Percentiles rank a stretch among this genome's conserved stretches.
These are phyloP conservation scores for Phaffia rhodozyma DNA, from an alignment of 1,284 basidiomycete species.

Conservation along the genomic window DNA sequence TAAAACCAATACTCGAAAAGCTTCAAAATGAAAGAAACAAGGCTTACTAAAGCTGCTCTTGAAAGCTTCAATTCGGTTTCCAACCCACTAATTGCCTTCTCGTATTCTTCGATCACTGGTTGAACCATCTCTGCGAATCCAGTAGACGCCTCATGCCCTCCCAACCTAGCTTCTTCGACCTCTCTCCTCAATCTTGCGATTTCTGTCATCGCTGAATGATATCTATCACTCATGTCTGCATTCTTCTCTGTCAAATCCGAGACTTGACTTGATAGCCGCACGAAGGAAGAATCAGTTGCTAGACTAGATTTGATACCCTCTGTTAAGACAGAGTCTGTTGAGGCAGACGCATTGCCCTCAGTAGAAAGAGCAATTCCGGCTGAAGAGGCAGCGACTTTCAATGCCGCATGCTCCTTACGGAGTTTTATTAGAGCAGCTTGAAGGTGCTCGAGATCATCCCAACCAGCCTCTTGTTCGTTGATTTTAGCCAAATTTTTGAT, in stretches of 20 bases:
- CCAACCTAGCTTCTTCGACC: constrained; percentile 36
- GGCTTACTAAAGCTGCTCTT: constrained; percentile 57
- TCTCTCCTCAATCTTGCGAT: constrained; percentile 31
- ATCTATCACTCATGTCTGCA: constrained; percentile 32
- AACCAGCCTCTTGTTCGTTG: constrained; percentile 91
- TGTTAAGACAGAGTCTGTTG: too few species aligned
- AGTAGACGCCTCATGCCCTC: constrained; percentile 48
- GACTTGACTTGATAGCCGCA: constrained; percentile 52
- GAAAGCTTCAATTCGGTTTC: constrained; percentile 88
- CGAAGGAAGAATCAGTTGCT: too few species aligned
- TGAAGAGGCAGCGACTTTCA: constrained; percentile 43
- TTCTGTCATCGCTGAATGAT: constrained; percentile 31
- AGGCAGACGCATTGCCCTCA: constrained; percentile 24
- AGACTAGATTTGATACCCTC: too few species aligned
- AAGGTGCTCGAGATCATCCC: constrained; percentile 96
- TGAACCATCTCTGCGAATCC: constrained; percentile 94
- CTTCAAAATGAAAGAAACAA: not conserved
- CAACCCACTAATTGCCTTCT: constrained; percentile 89
- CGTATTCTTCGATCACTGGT: constrained; percentile 96
- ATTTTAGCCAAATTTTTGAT: constrained; percentile 91
- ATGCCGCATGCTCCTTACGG: constrained; percentile 65
- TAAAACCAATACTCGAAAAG: not conserved
- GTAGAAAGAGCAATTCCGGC: constrained; percentile 14
- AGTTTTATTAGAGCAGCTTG: constrained; percentile 73
- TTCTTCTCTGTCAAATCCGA: constrained; percentile 33